Conservation (phyloP, 2,329 filamentous ascomycete genomes). For the Chlorencoelia australis region DNA sequence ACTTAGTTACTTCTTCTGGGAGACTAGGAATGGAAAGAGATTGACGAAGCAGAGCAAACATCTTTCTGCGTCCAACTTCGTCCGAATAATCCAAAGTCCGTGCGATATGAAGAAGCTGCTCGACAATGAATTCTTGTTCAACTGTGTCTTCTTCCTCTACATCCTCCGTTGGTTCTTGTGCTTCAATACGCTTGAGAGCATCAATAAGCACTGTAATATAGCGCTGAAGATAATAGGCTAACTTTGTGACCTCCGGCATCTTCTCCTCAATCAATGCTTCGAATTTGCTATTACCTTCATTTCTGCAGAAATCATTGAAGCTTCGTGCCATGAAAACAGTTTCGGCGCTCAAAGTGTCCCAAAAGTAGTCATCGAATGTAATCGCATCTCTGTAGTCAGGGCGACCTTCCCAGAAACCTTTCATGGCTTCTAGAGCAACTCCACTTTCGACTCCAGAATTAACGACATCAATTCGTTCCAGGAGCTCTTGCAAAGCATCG, state of each 20-base stretch:
- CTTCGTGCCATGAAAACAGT: slow-evolving; percentile 83
- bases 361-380: slow-evolving; percentile 64
- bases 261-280: slow-evolving; percentile 79
- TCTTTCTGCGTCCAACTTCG: slow-evolving; percentile 87
- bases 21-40: slow-evolving; percentile 77
- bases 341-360: slow-evolving; percentile 74
- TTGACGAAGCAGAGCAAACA: slow-evolving; percentile 85
- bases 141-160: slow-evolving; percentile 66
- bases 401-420: slow-evolving; percentile 88
- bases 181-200: slow-evolving; percentile 46
- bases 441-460: slow-evolving; percentile 85
- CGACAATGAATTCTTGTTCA: slow-evolving; percentile 90
- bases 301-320: slow-evolving; percentile 87
- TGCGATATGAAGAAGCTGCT: slow-evolving; percentile 88
- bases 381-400: slow-evolving; percentile 70
- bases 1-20: slow-evolving; percentile 85
- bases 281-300: slow-evolving; percentile 62
- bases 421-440: slow-evolving; percentile 89
- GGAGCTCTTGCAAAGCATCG: slow-evolving; percentile 76
- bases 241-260: slow-evolving; percentile 84
- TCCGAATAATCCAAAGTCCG: slow-evolving; percentile 94
- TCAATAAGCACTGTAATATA: slow-evolving; percentile 64
- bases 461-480: slow-evolving; percentile 89
- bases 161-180: slow-evolving; percentile 43
- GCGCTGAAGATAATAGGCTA: slow-evolving; percentile 77